Percentiles rank a stretch among this genome's conserved stretches.
Evolutionary conservation across 78 protist genomes (phyloP).

Genomic region (Chrysochromulina parva): DNA sequence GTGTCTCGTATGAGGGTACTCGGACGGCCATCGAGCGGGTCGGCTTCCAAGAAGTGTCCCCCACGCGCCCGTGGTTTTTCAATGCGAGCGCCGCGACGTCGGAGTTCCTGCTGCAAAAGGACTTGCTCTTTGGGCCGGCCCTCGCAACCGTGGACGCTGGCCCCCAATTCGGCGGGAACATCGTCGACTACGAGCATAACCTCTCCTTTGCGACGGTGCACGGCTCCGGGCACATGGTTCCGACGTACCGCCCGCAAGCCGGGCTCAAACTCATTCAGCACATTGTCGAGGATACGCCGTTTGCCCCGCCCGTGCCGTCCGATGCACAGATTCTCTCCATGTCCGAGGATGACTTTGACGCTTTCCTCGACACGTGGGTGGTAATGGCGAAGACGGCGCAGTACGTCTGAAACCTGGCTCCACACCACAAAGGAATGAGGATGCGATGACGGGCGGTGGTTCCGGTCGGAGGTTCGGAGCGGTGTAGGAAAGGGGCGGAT

Average conservation of each 20-base stretch:
- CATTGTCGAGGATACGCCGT: not conserved
- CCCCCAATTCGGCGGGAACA: not conserved
- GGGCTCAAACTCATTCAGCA: not conserved
- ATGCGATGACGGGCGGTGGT: too few species aligned
- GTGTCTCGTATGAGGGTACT: conserved; percentile 25
- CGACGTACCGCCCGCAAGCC: conserved; percentile 10
- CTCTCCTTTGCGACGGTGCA: conserved; percentile 10
- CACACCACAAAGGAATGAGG: too few species aligned
- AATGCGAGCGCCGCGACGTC: not conserved
- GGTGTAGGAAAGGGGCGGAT: not conserved
- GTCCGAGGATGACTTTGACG: not conserved
- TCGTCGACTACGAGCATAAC: conserved; percentile 2
- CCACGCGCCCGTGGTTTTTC: conserved; percentile 20
- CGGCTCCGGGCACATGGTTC: conserved; percentile 25
- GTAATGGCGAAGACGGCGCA: not conserved
- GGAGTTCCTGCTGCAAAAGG: not conserved
- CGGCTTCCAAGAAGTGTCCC: not conserved
- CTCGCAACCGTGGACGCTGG: not conserved
- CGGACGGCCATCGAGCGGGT: not conserved
- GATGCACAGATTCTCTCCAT: not conserved
- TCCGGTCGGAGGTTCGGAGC: too few species aligned
- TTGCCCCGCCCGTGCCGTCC: not conserved
- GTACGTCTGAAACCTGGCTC: not conserved
- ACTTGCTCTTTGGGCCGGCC: not conserved
- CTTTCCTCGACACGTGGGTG: not conserved